These are phyloP conservation scores for Dioszegia aurantiaca DNA, from an alignment of 768 basidiomycete species.

Conservation along the genomic window DNA sequence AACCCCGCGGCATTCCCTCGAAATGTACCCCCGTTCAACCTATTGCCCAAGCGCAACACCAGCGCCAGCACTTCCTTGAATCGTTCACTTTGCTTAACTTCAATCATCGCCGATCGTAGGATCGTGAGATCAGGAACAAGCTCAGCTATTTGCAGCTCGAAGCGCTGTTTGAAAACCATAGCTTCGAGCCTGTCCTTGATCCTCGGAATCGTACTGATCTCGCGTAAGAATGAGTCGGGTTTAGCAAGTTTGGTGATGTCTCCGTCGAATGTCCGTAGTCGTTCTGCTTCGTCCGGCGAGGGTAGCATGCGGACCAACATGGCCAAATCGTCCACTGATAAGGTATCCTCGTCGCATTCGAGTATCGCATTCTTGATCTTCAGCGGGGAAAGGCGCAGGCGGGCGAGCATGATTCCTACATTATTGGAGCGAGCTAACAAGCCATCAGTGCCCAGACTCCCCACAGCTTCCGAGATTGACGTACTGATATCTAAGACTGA, in stretches of 20 bases:
- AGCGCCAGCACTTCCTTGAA: slow-evolving; percentile 73
- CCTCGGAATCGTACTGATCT: slow-evolving; percentile 77
- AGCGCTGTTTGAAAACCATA: slow-evolving; percentile 77
- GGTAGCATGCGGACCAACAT: slow-evolving; percentile 73
- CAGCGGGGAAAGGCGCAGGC: slow-evolving; percentile 64
- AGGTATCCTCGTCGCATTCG: slow-evolving; percentile 64
- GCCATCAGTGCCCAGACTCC: not conserved
- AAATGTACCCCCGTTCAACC: slow-evolving; percentile 75
- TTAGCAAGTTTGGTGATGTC: slow-evolving; percentile 72
- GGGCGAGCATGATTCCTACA: slow-evolving; percentile 79
- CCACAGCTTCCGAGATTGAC: not conserved
- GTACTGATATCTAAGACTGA: slow-evolving; percentile 70
- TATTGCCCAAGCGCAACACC: slow-evolving; percentile 75
- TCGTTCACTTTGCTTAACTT: slow-evolving; percentile 59
- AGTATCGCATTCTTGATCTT: slow-evolving; percentile 71
- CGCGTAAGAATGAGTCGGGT: slow-evolving; percentile 76
- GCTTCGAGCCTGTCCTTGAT: slow-evolving; percentile 70
- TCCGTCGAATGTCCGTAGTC: slow-evolving; percentile 56
- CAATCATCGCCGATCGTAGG: slow-evolving; percentile 66
- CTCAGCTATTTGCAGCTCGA: slow-evolving; percentile 80
- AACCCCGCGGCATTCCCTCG: slow-evolving; percentile 82
- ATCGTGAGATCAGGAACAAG: slow-evolving; percentile 75
- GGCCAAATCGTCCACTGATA: slow-evolving; percentile 73
- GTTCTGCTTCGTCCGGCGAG: slow-evolving; percentile 70
- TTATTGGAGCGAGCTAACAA: slow-evolving; percentile 68